Base-by-base conservation (phyloP, 2,329 filamentous ascomycete species). In the Colletotrichum sp. region DNA sequence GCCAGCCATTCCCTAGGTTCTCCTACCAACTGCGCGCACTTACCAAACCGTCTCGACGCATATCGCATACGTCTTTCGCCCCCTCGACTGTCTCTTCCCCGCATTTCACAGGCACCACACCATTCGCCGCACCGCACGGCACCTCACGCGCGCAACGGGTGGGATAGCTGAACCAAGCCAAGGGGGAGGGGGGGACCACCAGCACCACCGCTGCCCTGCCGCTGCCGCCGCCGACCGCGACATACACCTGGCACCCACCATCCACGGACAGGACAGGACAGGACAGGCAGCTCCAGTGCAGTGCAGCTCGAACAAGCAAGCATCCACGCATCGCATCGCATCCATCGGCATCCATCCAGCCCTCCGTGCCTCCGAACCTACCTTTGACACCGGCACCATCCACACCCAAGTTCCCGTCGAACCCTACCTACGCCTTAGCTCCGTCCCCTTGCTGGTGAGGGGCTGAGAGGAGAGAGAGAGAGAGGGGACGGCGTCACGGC, bases 401-500 rank as follows among this genome's bases (percentile, higher is more conserved):
- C 55, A 63, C 36, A 75, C 57, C 69, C 64, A 59, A 65, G 44
- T 52, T 52, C n/a, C 44, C 44, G 44, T 52, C 44, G 44, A 52
- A 52, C n/a, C 44, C 44, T 52, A 52, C 44, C 44, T 22, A 52
- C 44, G 44, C 64, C 64, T 59, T 68, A 73, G 73, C 64, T 73
- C 44, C 44, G 44, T 65, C 70, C 57, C 73, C 64, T 75, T 65
- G 70, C 64, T 34, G 26, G 70, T 73, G 73, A 75, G 73, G 57
- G 73, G 73, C 73, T 69, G 57, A 63, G 55, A 22, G 62, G 10
- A 62, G n/a, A 52, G 44, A 52, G 44, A 48, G 44, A 22, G n/a
- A 52, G 44, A 52, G 44, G 44, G 22, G 44, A 52, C 44, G 44
- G n/a, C n/a, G 44, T 22, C 44, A 52, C 52, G 30, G 63, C 66